These are phyloP conservation scores for Hypericum androsaemum DNA, from an alignment of 345 rosid species.

Conservation along the genomic window DNA sequence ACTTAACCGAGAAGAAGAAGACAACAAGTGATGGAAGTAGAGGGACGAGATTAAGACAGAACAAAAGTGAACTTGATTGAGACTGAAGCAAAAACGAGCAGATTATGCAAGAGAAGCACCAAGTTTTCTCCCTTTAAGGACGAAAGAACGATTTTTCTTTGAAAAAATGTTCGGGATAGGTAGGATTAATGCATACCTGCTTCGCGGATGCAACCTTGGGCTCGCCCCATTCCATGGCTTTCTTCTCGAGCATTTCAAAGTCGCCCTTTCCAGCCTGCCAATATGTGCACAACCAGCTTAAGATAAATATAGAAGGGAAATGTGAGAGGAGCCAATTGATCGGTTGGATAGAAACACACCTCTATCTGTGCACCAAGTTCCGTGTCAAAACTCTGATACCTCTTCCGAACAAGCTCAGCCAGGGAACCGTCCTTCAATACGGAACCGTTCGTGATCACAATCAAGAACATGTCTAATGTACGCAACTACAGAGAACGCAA, in stretches of 20 bases:
- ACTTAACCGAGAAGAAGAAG: too few species aligned
- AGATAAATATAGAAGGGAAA: too few species aligned
- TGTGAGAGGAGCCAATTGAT: too few species aligned
- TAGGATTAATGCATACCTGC: constrained; percentile 56
- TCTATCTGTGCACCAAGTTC: constrained; percentile 58
- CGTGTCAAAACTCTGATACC: constrained; percentile 66
- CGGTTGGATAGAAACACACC: constrained; percentile 17
- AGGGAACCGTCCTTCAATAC: constrained; percentile 55
- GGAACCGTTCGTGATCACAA: neutral
- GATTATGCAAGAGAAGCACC: neutral
- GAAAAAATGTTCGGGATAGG: too few species aligned
- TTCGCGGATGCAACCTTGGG: constrained; percentile 84
- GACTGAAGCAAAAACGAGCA: neutral
- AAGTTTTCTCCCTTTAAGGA: too few species aligned
- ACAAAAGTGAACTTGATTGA: too few species aligned
- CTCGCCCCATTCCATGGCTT: constrained; percentile 76
- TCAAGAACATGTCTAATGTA: too few species aligned
- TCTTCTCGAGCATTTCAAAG: constrained; percentile 80
- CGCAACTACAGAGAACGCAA: neutral
- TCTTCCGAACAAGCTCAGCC: constrained; percentile 51
- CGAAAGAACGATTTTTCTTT: too few species aligned
- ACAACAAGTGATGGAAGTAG: too few species aligned
- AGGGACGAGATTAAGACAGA: too few species aligned
- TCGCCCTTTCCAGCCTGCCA: constrained; percentile 69
- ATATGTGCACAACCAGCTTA: neutral